These are phyloP conservation scores for Oryza meridionalis DNA, from an alignment of 176 grass and related monocot species.

Conservation along the genomic window DNA sequence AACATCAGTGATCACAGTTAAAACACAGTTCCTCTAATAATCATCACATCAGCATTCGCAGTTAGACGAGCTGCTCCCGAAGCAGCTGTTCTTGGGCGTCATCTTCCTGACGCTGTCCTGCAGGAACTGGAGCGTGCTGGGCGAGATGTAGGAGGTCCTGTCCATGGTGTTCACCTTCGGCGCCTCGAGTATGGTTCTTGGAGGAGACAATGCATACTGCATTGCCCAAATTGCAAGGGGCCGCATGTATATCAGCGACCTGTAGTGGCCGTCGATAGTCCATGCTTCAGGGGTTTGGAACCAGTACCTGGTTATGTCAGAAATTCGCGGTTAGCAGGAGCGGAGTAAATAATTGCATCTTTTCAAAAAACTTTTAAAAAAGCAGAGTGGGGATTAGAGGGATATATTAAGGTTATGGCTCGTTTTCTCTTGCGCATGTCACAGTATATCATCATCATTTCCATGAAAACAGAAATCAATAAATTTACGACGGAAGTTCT, in stretches of 20 bases:
- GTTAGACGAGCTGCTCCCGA: constrained; percentile 47
- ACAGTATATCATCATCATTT: constrained; percentile 20
- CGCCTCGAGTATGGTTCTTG: constrained; percentile 61
- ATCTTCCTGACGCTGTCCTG: constrained; percentile 69
- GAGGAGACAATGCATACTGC: constrained; percentile 72
- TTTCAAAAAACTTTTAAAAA: too few species aligned
- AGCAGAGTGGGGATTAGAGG: not conserved
- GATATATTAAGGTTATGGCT: not conserved
- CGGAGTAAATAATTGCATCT: too few species aligned
- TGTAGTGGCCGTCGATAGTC: constrained; percentile 84
- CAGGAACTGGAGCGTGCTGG: constrained; percentile 54
- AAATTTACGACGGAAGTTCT: not conserved
- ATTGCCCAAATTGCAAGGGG: constrained; percentile 94
- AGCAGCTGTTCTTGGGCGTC: constrained; percentile 58
- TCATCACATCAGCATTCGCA: constrained; percentile 58
- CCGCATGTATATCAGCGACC: constrained; percentile 92
- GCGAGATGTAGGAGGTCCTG: constrained; percentile 49
- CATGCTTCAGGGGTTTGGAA: constrained; percentile 96
- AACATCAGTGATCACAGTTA: too few species aligned
- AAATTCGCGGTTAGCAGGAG: not conserved
- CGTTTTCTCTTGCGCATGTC: not conserved
- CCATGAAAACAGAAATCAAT: constrained; percentile 4
- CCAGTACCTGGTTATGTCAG: constrained; percentile 69
- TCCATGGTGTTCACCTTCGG: constrained; percentile 90
- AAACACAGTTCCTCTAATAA: too few species aligned